A percentile compares a stretch with the other conserved stretches of the same genome.
phyloP scores from a whole-genome alignment of 257 asterid species.

The Rubia yunnanensis region DNA sequence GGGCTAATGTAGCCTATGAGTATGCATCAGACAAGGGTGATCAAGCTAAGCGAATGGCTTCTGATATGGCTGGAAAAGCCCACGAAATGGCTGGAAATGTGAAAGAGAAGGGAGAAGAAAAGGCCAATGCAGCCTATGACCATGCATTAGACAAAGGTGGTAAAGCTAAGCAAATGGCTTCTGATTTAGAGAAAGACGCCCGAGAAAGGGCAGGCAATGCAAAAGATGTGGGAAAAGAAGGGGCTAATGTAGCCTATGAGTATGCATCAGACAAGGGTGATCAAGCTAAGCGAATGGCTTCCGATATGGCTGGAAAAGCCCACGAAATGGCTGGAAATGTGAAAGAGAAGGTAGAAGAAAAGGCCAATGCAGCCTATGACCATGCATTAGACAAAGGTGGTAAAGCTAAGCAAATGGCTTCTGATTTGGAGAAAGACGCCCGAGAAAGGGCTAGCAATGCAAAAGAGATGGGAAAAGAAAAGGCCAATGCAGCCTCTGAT shows the following conservation, averaged over 20 bases:
- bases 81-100: conserved; percentile 17
- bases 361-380: conserved; percentile 18
- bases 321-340: conserved; percentile 1
- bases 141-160: conserved; percentile 25
- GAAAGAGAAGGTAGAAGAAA: conserved; percentile 20
- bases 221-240: conserved; percentile 9
- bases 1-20: conserved; percentile 17
- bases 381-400: conserved; percentile 24
- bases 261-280: conserved; percentile 2
- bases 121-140: too few relatives aligned
- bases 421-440: conserved; percentile 2
- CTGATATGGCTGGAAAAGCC: conserved; percentile 19
- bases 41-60: conserved; percentile 9
- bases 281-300: neutral
- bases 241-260: neutral
- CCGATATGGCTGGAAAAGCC: neutral
- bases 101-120: conserved; percentile 26
- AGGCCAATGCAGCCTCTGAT: neutral
- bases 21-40: conserved; percentile 20
- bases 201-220: conserved; percentile 10
- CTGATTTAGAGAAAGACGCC: conserved; percentile 1
- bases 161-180: conserved; percentile 21
- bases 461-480: conserved; percentile 11
- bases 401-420: conserved; percentile 21
- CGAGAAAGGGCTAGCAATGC: conserved; percentile 11